A percentile compares a stretch with the other conserved stretches of the same genome.
These are phyloP conservation scores for Amoeboaphelidium protococcarum DNA, from an alignment of 371 early-diverging fungal species.

Conservation along the genomic window DNA sequence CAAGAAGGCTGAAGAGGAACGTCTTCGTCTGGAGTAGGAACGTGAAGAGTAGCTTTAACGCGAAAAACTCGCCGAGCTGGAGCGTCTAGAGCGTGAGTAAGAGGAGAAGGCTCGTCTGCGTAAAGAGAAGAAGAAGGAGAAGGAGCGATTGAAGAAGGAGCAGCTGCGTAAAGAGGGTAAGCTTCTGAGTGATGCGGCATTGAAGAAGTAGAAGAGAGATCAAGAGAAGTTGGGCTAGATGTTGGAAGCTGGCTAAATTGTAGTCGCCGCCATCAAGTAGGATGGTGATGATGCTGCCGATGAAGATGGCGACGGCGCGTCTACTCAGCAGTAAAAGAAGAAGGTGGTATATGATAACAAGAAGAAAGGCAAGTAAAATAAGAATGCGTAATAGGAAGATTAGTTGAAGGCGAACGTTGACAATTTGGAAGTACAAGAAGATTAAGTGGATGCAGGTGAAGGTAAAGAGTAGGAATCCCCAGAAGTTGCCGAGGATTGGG, in stretches of 20 bases:
- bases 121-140: constrained; percentile 42
- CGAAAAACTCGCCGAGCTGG: constrained; percentile 19
- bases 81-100: constrained; percentile 4
- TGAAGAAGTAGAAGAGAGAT: constrained; percentile 31
- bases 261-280: not conserved
- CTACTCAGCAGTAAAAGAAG: no score
- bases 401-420: constrained; percentile 15
- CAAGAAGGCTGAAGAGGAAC: constrained; percentile 22
- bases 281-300: constrained; percentile 12
- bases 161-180: constrained; percentile 14
- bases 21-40: constrained; percentile 15
- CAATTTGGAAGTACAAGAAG: constrained; percentile 10
- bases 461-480: constrained; percentile 7
- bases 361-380: constrained; percentile 6
- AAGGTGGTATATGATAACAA: not conserved
- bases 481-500: constrained; percentile 11
- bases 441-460: constrained; percentile 11
- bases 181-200: constrained; percentile 9
- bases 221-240: constrained; percentile 16
- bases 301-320: constrained; percentile 7
- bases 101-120: constrained; percentile 32
- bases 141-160: constrained; percentile 65
- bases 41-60: constrained; percentile 23
- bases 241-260: not conserved
- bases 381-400: constrained; percentile 15